A percentile compares a stretch with the other conserved stretches of the same genome.
Conservation (phyloP, 2,329 filamentous ascomycete genomes). For the Coniochaeta sp. region DNA sequence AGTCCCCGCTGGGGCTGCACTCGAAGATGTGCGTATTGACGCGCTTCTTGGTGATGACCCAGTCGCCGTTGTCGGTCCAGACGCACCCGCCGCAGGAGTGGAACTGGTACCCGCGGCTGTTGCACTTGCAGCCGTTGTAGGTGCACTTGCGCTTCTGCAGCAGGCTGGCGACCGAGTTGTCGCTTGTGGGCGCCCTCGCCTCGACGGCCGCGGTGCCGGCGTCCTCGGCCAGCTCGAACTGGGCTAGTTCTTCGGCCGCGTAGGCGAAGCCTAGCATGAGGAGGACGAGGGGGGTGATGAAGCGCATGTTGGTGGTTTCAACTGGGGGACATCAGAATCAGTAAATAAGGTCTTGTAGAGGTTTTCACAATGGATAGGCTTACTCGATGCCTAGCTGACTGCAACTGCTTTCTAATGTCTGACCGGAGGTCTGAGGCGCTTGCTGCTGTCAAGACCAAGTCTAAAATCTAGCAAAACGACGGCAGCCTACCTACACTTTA, state of each 20-base stretch:
- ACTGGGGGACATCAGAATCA: too few species aligned
- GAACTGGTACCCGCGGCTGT: constrained; percentile 14
- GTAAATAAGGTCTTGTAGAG: too few species aligned
- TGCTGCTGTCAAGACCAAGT: not conserved
- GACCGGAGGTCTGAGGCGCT: not conserved
- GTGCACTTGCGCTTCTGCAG: constrained; percentile 11
- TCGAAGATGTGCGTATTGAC: constrained; percentile 15
- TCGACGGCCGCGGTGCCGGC: not conserved
- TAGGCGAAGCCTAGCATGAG: not conserved
- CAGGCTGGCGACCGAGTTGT: not conserved
- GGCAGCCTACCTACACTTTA: not conserved
- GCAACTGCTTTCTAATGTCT: not conserved
- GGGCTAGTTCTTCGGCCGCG: not conserved
- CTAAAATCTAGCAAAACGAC: not conserved
- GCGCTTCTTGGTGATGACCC: constrained; percentile 13
- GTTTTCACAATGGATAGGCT: too few species aligned
- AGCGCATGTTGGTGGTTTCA: constrained; percentile 2
- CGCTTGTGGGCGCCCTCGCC: not conserved
- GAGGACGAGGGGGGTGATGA: not conserved
- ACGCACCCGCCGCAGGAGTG: constrained; percentile 16
- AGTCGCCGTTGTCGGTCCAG: constrained; percentile 9
- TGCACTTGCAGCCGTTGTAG: constrained; percentile 16
- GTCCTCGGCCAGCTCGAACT: not conserved
- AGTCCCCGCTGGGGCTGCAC: constrained; percentile 13
- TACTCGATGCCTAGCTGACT: not conserved